These are phyloP conservation scores for Moniliophthora roreri DNA, from an alignment of 1,284 basidiomycete genomes.

Conservation along the genomic window DNA sequence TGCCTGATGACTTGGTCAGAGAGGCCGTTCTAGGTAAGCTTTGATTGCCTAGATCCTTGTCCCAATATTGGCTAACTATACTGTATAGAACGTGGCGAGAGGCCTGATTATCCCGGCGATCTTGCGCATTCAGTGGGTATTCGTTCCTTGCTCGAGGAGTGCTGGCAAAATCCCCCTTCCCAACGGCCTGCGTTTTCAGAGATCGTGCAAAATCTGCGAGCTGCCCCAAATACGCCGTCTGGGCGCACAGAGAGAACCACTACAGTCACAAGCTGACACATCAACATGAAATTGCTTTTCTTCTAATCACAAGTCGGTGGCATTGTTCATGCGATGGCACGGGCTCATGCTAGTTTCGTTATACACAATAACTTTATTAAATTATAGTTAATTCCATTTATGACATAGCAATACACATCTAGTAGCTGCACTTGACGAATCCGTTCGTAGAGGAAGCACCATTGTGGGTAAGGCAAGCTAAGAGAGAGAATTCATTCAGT, in stretches of 20 bases:
- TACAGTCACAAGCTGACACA: no score
- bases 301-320: no score
- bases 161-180: slow-evolving; percentile 5
- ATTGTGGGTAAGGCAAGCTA: slow-evolving; percentile 37
- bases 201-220: slow-evolving; percentile 3
- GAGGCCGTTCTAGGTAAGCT: slow-evolving; percentile 9
- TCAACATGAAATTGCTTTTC: no score
- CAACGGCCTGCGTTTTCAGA: slow-evolving; percentile 7
- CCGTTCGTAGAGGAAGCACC: slow-evolving; percentile 31
- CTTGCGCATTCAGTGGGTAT: slow-evolving; percentile 8
- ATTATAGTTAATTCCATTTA: no score
- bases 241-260: no score
- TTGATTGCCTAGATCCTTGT: background rate
- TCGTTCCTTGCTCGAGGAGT: slow-evolving; percentile 2
- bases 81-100: slow-evolving; percentile 4
- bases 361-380: no score
- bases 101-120: slow-evolving; percentile 6
- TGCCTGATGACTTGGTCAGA: slow-evolving; percentile 11
- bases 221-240: no score
- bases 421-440: slow-evolving; percentile 30
- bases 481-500: background rate
- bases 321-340: no score
- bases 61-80: background rate
- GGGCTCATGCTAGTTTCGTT: no score
- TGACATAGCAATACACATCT: no score